A percentile compares a stretch with the other conserved stretches of the same genome.
These are phyloP conservation scores for Nevesoporus exiguus DNA, from an alignment of 768 basidiomycete species.

Conservation along the genomic window DNA sequence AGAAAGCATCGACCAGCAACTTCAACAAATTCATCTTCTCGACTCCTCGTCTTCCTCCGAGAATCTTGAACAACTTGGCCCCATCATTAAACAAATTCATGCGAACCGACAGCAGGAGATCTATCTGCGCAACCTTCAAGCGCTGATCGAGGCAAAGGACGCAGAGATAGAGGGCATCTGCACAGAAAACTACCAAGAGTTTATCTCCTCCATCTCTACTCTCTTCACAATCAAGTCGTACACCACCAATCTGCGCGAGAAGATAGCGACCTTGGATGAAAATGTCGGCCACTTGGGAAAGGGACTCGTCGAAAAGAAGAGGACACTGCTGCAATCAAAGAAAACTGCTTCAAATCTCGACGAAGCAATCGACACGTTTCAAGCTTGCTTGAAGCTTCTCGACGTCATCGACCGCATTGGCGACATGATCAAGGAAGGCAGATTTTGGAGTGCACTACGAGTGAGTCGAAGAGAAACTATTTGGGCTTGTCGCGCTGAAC, in stretches of 20 bases:
- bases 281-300: slow-evolving; percentile 87
- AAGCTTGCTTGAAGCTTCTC: slow-evolving; percentile 87
- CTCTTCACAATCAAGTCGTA: slow-evolving; percentile 94
- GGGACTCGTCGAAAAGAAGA: slow-evolving; percentile 91
- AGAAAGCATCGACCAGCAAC: slow-evolving; percentile 83
- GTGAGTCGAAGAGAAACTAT: slow-evolving; percentile 45
- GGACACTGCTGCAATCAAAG: slow-evolving; percentile 80
- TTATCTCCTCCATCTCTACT: slow-evolving; percentile 95
- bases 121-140: slow-evolving; percentile 80
- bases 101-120: slow-evolving; percentile 83
- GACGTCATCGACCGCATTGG: slow-evolving; percentile 92
- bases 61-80: slow-evolving; percentile 93
- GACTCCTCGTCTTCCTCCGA: slow-evolving; percentile 87
- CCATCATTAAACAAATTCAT: slow-evolving; percentile 92
- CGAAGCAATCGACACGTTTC: slow-evolving; percentile 93
- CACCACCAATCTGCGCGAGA: slow-evolving; percentile 89
- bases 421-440: slow-evolving; percentile 89
- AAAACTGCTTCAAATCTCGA: slow-evolving; percentile 93
- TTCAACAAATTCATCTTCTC: slow-evolving; percentile 87
- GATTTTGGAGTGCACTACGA: slow-evolving; percentile 95
- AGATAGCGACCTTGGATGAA: slow-evolving; percentile 83
- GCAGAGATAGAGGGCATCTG: slow-evolving; percentile 95
- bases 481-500: slow-evolving; percentile 29
- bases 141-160: slow-evolving; percentile 92
- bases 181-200: slow-evolving; percentile 95